phyloP scores from a whole-genome alignment of 495 filamentous ascomycete genomes.

The Patellaria atrata region DNA sequence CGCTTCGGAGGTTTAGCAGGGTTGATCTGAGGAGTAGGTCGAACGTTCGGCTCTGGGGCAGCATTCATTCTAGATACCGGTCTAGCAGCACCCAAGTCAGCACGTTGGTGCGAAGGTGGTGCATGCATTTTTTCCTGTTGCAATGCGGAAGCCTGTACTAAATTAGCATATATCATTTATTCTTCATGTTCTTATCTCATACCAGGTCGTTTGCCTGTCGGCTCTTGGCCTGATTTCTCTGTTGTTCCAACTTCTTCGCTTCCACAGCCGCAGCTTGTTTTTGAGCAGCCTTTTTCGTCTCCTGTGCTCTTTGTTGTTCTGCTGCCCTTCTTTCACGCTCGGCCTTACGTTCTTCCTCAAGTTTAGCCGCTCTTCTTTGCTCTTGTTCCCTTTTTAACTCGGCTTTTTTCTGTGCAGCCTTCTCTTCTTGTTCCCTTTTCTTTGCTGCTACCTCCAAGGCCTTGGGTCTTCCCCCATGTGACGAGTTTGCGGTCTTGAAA shows the following conservation, averaged over 20 bases:
- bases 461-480: constrained; percentile 41
- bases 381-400: constrained; percentile 42
- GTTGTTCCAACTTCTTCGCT: constrained; percentile 47
- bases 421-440: constrained; percentile 71
- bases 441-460: constrained; percentile 51
- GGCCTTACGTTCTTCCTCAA: neutral
- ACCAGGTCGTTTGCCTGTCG: constrained; percentile 1
- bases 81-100: constrained; percentile 36
- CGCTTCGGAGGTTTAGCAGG: constrained; percentile 52
- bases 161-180: constrained; percentile 6
- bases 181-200: neutral
- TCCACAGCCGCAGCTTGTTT: constrained; percentile 49
- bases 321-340: constrained; percentile 37
- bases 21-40: constrained; percentile 41
- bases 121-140: constrained; percentile 29
- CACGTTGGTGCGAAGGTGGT: constrained; percentile 27
- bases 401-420: constrained; percentile 62
- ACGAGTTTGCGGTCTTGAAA: constrained; percentile 54
- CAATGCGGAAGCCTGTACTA: constrained; percentile 22
- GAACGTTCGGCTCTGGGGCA: constrained; percentile 36
- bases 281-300: constrained; percentile 54
- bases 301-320: constrained; percentile 37
- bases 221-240: constrained; percentile 15
- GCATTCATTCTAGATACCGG: constrained; percentile 42
- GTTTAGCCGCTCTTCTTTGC: constrained; percentile 32